These are phyloP conservation scores for Fusarium compactum DNA, from an alignment of 2,329 filamentous ascomycete species.

Conservation along the genomic window DNA sequence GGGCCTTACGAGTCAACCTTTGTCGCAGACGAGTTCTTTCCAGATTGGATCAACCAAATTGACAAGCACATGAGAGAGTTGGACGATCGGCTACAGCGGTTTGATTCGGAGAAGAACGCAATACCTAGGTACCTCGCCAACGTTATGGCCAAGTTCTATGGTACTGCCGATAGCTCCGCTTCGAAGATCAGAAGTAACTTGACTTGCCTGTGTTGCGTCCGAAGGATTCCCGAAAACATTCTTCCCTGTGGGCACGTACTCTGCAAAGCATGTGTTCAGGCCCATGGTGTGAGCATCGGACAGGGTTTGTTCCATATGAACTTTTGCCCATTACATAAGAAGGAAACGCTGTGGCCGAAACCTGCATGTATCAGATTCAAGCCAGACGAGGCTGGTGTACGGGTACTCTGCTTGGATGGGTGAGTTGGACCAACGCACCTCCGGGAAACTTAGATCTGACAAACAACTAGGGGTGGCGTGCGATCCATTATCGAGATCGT, in stretches of 20 bases:
- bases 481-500: neutral
- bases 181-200: neutral
- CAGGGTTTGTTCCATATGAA: neutral
- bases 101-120: neutral
- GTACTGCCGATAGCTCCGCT: neutral
- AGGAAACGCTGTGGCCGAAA: neutral
- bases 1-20: neutral
- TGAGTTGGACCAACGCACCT: fast-evolving
- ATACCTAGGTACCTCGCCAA: neutral
- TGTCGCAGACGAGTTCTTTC: neutral
- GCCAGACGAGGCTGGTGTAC: neutral
- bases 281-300: neutral
- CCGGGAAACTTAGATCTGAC: neutral
- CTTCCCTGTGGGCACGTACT: neutral
- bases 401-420: neutral
- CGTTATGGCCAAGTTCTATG: neutral
- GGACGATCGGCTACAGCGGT: neutral
- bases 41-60: neutral
- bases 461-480: neutral
- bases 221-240: neutral
- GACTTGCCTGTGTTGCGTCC: neutral
- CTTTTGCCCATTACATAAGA: neutral
- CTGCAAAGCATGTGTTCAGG: neutral
- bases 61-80: neutral
- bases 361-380: neutral